phyloP scores from a whole-genome alignment of 345 rosid species.

The Orychophragmus violaceus region DNA sequence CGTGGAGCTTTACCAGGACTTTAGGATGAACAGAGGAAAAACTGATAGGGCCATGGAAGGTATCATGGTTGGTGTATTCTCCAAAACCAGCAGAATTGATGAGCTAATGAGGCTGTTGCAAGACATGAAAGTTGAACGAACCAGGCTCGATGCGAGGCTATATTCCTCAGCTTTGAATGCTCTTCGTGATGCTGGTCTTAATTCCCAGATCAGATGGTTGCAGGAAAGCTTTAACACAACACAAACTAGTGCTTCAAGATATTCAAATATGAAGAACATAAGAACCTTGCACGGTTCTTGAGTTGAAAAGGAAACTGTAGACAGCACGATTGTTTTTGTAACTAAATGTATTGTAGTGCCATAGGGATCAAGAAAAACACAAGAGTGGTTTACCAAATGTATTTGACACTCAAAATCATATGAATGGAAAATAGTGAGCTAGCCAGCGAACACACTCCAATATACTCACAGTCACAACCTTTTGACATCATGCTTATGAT shows the following conservation, averaged over 20 bases:
- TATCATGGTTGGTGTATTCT: slow-evolving; percentile 78
- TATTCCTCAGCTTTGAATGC: slow-evolving; percentile 61
- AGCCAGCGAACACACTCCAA: neutral
- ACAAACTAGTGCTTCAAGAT: slow-evolving; percentile 13
- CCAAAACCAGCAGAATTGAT: slow-evolving; percentile 56
- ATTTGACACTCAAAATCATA: slow-evolving; percentile 19
- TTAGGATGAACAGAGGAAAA: slow-evolving; percentile 46
- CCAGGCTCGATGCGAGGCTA: slow-evolving; percentile 54
- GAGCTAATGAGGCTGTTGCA: slow-evolving; percentile 65
- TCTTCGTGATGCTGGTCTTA: slow-evolving; percentile 67
- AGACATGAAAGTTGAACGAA: slow-evolving; percentile 61
- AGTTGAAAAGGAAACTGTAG: neutral
- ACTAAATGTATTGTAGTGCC: neutral
- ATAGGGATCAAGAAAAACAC: neutral
- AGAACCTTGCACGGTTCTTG: neutral
- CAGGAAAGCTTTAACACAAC: slow-evolving; percentile 44
- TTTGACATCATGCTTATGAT: too few relatives aligned
- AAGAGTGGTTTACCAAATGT: neutral
- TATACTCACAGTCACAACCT: slow-evolving; percentile 15
- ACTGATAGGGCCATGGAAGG: slow-evolving; percentile 75
- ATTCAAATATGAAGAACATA: neutral
- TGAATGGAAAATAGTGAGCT: neutral
- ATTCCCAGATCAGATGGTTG: slow-evolving; percentile 56
- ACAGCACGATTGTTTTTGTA: slow-evolving; percentile 3
- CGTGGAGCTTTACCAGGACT: slow-evolving; percentile 53